Percentiles rank a stretch among this genome's conserved stretches.
phyloP scores from a whole-genome alignment of 208 protist species.

The Borovskyia barvae region DNA sequence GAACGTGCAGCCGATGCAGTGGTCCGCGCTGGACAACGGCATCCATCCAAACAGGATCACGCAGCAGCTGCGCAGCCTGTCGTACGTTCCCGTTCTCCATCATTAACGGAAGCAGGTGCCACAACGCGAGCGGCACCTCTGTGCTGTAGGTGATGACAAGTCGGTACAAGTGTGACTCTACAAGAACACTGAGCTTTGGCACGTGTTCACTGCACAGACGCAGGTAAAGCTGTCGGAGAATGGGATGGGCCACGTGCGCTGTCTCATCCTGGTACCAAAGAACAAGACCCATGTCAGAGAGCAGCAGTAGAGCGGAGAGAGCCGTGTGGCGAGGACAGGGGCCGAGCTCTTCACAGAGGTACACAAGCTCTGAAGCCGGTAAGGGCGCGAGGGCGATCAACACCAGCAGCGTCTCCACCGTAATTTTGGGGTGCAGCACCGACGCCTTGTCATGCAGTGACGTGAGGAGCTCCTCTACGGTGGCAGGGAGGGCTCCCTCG shows the following conservation, averaged over 20 bases:
- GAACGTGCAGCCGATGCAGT: constrained; percentile 31
- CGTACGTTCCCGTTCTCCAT: constrained; percentile 71
- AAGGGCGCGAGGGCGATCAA: constrained; percentile 52
- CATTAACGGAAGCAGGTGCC: constrained; percentile 60
- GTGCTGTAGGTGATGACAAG: constrained; percentile 67
- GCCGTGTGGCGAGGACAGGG: constrained; percentile 60
- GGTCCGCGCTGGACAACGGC: constrained; percentile 30
- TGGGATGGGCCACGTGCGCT: constrained; percentile 38
- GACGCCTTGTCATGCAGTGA: constrained; percentile 40
- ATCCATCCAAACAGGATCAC: constrained; percentile 58
- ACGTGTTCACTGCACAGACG: constrained; percentile 42
- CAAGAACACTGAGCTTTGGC: constrained; percentile 60
- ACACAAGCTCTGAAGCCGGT: constrained; percentile 64
- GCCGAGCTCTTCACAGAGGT: constrained; percentile 77
- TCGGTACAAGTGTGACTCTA: constrained; percentile 76
- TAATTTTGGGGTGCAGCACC: constrained; percentile 35
- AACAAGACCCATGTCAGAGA: constrained; percentile 65
- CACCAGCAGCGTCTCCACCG: constrained; percentile 57
- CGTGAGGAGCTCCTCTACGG: constrained; percentile 42
- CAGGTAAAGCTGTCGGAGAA: constrained; percentile 40
- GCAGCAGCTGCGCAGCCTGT: constrained; percentile 36
- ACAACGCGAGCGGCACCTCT: constrained; percentile 62
- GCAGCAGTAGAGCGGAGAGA: constrained; percentile 56
- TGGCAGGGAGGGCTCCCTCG: constrained; percentile 46
- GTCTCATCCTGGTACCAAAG: constrained; percentile 42